Evolutionary conservation across 306 rosid species (phyloP).

Genomic region (Lagenaria siceraria): DNA sequence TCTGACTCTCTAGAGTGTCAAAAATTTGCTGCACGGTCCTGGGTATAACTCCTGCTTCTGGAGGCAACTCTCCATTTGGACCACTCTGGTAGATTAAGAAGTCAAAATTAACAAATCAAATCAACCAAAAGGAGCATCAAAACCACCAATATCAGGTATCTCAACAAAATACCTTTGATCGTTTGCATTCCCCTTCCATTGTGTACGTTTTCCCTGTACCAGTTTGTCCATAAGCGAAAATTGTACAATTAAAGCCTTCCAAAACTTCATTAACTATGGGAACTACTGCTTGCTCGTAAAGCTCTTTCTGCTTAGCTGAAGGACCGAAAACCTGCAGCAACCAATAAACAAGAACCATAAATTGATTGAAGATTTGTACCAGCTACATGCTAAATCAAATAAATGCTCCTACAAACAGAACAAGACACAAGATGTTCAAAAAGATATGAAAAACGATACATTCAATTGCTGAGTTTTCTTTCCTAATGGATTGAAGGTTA

Average conservation of each 20-base stretch:
- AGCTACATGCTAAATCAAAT: background rate
- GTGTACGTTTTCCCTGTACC: constrained; percentile 91
- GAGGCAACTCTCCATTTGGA: constrained; percentile 75
- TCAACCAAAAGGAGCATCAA: background rate
- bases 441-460: background rate
- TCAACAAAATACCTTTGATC: constrained; percentile 45
- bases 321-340: constrained; percentile 73
- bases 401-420: background rate
- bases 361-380: background rate
- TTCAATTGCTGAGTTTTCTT: background rate
- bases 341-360: background rate
- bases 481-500: background rate
- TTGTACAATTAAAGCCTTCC: constrained; percentile 88
- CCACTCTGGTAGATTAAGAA: constrained; percentile 43
- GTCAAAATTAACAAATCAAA: background rate
- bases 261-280: constrained; percentile 82
- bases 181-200: constrained; percentile 95
- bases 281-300: constrained; percentile 72
- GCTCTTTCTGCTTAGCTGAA: constrained; percentile 68
- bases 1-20: constrained; percentile 84
- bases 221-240: constrained; percentile 91
- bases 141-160: background rate
- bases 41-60: constrained; percentile 85
- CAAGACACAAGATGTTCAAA: background rate
- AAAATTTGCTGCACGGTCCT: constrained; percentile 90